Base-by-base conservation (phyloP, 108 stramenopile genomes). In the Thalassiosira profunda region DNA sequence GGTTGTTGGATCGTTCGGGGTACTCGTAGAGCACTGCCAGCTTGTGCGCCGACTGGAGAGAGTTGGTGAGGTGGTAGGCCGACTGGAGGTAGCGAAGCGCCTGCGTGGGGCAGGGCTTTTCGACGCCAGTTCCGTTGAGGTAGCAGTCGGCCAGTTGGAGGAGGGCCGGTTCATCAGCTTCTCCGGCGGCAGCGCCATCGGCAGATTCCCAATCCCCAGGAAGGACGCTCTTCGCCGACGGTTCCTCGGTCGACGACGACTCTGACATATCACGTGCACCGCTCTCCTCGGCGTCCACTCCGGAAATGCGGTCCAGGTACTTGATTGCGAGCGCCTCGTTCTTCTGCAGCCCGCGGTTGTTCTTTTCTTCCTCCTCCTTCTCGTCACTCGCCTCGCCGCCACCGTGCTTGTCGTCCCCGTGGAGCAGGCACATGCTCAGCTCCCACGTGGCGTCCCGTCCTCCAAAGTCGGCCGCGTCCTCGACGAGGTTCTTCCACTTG, bases 21-120 rank as follows among this genome's bases (percentile, higher is more conserved):
- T 92, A 90, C 68, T 95, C 94, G 59, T 87, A 92, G 3, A 91
- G 72, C n/a, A 84, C 35, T 0, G 90, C 94, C 23, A 89, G 62
- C 20, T 86, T 79, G 51, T 92, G 85, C 5, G 94, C 94, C 5
- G 89, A 80, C 31, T 90, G 79, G 31, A 67, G 41, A 48, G 90
- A 88, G 1, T 72, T 35, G 5, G 87, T 86, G n/a, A 68, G 38
- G 23, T 85, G 69, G 66, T 82, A 86, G 12, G 90, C 87, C 5
- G 84, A 66, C 74, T 88, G 57, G 53, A 95, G 84, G 86, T 87
- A 94, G 12, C 81, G 79, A 15, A 92, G 42, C 21, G 88, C 93
- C 29, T 71, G 5, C 12, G 26, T 37, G 2, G 74, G 48, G 31
- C 76, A 63, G 14, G 63, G 60, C 7, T 45, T 14, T 0, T 56